A percentile compares a stretch with the other conserved stretches of the same genome.
Conservation (phyloP, 1,284 basidiomycete genomes). For the Puccinia sorghi region DNA sequence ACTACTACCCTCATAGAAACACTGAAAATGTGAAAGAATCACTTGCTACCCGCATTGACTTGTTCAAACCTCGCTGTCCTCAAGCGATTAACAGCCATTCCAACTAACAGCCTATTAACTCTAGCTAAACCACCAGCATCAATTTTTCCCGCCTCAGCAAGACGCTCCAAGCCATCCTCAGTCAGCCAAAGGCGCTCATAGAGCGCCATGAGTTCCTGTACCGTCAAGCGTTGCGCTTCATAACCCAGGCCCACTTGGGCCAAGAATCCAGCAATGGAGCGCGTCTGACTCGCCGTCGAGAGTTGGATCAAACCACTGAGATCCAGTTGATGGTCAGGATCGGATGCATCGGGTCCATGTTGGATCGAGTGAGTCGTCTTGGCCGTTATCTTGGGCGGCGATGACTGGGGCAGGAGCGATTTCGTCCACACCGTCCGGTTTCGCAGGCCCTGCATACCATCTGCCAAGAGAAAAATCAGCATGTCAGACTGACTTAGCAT, state of each 20-base stretch:
- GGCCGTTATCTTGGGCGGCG: constrained; percentile 27
- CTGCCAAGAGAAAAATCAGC: neutral
- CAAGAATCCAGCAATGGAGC: constrained; percentile 33
- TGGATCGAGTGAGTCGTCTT: constrained; percentile 32
- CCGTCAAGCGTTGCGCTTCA: neutral
- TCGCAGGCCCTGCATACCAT: constrained; percentile 18
- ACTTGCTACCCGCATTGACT: neutral
- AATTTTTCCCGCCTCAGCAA: constrained; percentile 26
- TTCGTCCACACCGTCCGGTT: constrained; percentile 18
- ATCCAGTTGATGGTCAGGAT: constrained; percentile 33
- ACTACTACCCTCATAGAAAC: too few relatives aligned
- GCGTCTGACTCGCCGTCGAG: constrained; percentile 36
- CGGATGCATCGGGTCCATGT: constrained; percentile 20
- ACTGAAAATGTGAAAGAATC: neutral
- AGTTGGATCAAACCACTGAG: constrained; percentile 41
- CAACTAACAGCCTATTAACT: constrained; percentile 29
- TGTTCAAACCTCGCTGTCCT: constrained; percentile 34
- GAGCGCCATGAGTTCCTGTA: constrained; percentile 25
- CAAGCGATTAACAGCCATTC: constrained; percentile 38
- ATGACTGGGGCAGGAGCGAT: constrained; percentile 29
- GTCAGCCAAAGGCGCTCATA: constrained; percentile 32
- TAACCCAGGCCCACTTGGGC: constrained; percentile 4
- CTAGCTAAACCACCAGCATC: constrained; percentile 28
- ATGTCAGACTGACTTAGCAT: neutral
- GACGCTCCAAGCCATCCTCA: constrained; percentile 20